Evolutionary conservation across 345 rosid genomes (phyloP), one percentile per base, ranked within the genome.

Genomic region (Brassica juncea): DNA sequence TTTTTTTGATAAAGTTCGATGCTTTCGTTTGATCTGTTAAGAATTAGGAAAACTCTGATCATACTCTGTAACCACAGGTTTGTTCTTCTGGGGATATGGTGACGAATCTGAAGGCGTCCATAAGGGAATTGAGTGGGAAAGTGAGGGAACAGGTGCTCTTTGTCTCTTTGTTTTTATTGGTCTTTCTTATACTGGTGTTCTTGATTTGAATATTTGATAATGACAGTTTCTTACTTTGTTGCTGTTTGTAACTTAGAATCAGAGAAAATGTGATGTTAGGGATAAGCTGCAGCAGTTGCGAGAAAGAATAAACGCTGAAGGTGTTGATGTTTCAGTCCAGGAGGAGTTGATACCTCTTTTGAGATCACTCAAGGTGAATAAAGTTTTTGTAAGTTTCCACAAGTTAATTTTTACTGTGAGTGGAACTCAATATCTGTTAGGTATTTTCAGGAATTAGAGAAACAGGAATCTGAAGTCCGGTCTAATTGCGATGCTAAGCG

Each of bases 371-470:
- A 86, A 88, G 93, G 98, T 89, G 4, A 32, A 19, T 19, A 0
- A 19, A 19, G 21, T 19, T 19, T 19, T 19, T 19, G 21, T 19
- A 19, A 19, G 21, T 19, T 19, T 19, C 21, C 21, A 19, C 21
- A 19, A 19, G 21, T 19, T 19, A 19, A 19, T 19, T 19, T 19
- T 19, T 19, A 19, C 21, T 19, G 21, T 19, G 21, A 30, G 35
- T 8, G 11, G 0, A 10, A 58, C 74, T 69, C 25, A 80, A 4
- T 63, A 59, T n/a, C 28, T 72, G 47, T 35, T 19, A 15, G 61
- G 12, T 42, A 12, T 68, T 39, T 72, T 3, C 86, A 94, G 94
- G 88, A 49, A 16, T 42, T 91, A 73, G 91, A 88, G 77, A 84
- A 42, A 74, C 74, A 85, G 77, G 90, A 88, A 82, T 79, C 82